These are phyloP conservation scores for Ceratobasidium sp. DNA, from an alignment of 1,284 basidiomycete genomes.

Conservation along the genomic window DNA sequence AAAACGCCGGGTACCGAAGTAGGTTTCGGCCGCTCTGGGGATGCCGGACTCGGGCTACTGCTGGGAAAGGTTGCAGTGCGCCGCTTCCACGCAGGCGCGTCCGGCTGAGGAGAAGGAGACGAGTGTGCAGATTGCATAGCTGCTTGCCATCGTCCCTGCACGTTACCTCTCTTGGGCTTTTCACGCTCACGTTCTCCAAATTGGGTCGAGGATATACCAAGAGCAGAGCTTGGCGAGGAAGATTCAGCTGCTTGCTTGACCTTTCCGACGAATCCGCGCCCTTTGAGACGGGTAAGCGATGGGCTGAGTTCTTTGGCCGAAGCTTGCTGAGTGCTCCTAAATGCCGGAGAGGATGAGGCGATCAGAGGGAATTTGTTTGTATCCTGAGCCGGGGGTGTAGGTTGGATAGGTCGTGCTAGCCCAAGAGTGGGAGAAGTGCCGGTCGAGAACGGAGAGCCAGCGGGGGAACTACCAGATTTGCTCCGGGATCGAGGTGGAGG, in stretches of 20 bases:
- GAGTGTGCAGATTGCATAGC: conserved; percentile 11
- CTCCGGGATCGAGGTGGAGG: conserved; percentile 51
- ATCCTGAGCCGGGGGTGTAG: conserved; percentile 50
- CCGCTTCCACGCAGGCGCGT: conserved; percentile 24
- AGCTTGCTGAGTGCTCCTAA: conserved; percentile 56
- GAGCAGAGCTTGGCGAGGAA: background rate
- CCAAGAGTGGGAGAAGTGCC: conserved; percentile 53
- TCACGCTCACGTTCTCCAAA: conserved; percentile 40
- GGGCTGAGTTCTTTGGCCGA: conserved; percentile 74
- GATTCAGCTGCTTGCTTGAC: conserved; percentile 61
- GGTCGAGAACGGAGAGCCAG: conserved; percentile 35
- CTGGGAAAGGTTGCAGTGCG: conserved; percentile 18
- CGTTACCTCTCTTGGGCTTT: conserved; percentile 52
- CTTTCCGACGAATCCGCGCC: conserved; percentile 80
- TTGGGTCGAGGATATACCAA: conserved; percentile 25
- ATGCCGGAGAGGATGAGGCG: conserved; percentile 61
- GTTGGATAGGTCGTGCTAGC: conserved; percentile 64
- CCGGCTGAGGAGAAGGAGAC: conserved; percentile 19
- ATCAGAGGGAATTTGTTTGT: conserved; percentile 50
- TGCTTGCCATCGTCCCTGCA: conserved; percentile 72
- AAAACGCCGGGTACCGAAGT: background rate
- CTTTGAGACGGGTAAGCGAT: conserved; percentile 78
- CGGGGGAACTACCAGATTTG: conserved; percentile 15
- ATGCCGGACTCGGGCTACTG: background rate
- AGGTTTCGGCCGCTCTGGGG: background rate